These are phyloP conservation scores for Ascochyta pisi DNA, from an alignment of 2,329 filamentous ascomycete genomes.

Conservation along the genomic window DNA sequence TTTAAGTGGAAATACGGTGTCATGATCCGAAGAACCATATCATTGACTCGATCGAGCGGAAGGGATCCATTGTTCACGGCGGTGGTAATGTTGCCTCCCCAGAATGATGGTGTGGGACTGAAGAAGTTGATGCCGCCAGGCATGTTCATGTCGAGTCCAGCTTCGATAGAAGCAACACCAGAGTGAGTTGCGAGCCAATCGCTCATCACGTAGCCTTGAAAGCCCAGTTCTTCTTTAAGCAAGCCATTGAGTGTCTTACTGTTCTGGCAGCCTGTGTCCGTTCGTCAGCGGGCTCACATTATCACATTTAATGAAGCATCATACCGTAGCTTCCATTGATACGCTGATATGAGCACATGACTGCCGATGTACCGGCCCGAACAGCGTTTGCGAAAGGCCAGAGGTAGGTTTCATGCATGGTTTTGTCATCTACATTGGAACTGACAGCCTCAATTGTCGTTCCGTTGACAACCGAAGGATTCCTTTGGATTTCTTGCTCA, in stretches of 20 bases:
- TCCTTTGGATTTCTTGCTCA: constrained; percentile 67
- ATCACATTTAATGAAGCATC: not conserved
- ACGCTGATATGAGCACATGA: constrained; percentile 64
- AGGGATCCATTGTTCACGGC: constrained; percentile 51
- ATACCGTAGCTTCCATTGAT: constrained; percentile 34
- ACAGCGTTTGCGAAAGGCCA: constrained; percentile 71
- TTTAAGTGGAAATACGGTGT: constrained; percentile 54
- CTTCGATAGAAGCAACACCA: constrained; percentile 53
- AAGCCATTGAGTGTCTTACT: constrained; percentile 56
- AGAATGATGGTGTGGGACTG: constrained; percentile 33
- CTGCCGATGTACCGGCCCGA: constrained; percentile 61
- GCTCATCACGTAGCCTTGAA: constrained; percentile 56
- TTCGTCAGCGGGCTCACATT: not conserved
- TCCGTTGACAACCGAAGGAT: constrained; percentile 59
- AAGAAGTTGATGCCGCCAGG: constrained; percentile 41
- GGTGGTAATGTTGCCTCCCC: constrained; percentile 47
- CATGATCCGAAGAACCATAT: constrained; percentile 56
- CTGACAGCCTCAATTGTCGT: constrained; percentile 49
- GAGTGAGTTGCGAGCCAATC: constrained; percentile 45
- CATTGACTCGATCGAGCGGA: constrained; percentile 49
- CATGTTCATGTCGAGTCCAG: constrained; percentile 58
- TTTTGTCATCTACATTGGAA: constrained; percentile 65
- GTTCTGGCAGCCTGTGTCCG: constrained; percentile 37
- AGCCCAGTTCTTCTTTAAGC: constrained; percentile 60
- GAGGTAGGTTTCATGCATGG: constrained; percentile 69